phyloP scores from a whole-genome alignment of 2,329 filamentous ascomycete species.

The Colletotrichum euphorbiae region DNA sequence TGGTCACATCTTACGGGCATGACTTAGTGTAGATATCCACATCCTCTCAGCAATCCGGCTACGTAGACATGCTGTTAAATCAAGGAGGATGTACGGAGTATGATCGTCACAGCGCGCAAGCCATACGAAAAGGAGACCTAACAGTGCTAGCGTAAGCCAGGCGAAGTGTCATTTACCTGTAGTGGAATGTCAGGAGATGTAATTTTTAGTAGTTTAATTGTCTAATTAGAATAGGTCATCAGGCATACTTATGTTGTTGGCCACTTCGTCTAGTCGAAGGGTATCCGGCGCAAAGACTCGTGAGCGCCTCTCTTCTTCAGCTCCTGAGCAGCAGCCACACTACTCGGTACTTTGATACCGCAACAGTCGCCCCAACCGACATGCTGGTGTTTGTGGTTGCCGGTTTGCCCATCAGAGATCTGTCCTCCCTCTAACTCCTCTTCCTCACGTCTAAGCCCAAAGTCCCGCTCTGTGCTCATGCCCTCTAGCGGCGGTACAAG shows the following conservation, averaged over 20 bases:
- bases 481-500: constrained; percentile 82
- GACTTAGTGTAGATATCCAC: neutral
- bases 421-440: constrained; percentile 67
- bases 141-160: neutral
- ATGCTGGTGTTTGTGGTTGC: constrained; percentile 77
- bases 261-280: constrained; percentile 73
- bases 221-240: neutral
- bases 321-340: constrained; percentile 89
- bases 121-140: no score
- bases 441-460: constrained; percentile 58
- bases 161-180: neutral
- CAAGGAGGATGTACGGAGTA: neutral
- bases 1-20: constrained; percentile 41
- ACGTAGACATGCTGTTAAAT: neutral
- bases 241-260: neutral
- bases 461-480: constrained; percentile 77
- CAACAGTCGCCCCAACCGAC: constrained; percentile 95
- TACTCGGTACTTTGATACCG: constrained; percentile 96
- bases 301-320: constrained; percentile 78
- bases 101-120: neutral
- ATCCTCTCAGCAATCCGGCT: neutral
- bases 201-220: constrained; percentile 7
- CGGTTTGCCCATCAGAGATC: constrained; percentile 66
- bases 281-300: constrained; percentile 76
- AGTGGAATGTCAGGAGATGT: neutral